Percentiles rank a stretch among this genome's conserved stretches.
Evolutionary conservation across 2,329 filamentous ascomycete genomes (phyloP).

Genomic region (Thermoascus crustaceus): DNA sequence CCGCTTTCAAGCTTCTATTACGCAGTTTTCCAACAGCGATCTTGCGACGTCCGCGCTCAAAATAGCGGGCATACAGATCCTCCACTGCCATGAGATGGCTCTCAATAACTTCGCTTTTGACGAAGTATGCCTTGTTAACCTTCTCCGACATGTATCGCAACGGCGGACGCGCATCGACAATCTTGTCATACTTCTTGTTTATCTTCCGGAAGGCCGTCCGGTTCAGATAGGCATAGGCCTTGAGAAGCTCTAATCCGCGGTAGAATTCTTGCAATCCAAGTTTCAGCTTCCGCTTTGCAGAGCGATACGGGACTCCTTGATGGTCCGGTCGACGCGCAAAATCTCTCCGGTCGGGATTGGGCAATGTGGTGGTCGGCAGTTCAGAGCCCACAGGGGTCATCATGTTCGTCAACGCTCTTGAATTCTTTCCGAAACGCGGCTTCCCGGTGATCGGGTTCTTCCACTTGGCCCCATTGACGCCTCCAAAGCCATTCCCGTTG

Average conservation of each 20-base stretch:
- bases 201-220: slow-evolving; percentile 92
- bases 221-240: slow-evolving; percentile 84
- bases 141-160: slow-evolving; percentile 83
- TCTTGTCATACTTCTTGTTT: slow-evolving; percentile 98
- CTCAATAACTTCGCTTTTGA: slow-evolving; percentile 78
- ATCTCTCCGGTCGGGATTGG: slow-evolving; percentile 38
- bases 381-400: slow-evolving; percentile 32
- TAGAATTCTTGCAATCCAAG: slow-evolving; percentile 89
- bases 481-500: slow-evolving; percentile 16
- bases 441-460: slow-evolving; percentile 38
- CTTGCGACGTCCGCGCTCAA: slow-evolving; percentile 89
- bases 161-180: slow-evolving; percentile 66
- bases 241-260: slow-evolving; percentile 79
- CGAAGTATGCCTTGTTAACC: slow-evolving; percentile 84
- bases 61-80: slow-evolving; percentile 89
- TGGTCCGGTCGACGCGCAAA: slow-evolving; percentile 39
- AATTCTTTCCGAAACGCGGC: slow-evolving; percentile 47
- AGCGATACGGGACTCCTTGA: slow-evolving; percentile 69
- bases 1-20: slow-evolving; percentile 54
- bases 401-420: slow-evolving; percentile 40
- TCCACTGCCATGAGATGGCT: slow-evolving; percentile 72
- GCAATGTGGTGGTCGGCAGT: slow-evolving; percentile 20
- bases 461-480: slow-evolving; percentile 21
- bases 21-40: slow-evolving; percentile 81
- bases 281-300: slow-evolving; percentile 87